Evolutionary conservation across 306 rosid genomes (phyloP).

Genomic region (Fragaria iinumae): DNA sequence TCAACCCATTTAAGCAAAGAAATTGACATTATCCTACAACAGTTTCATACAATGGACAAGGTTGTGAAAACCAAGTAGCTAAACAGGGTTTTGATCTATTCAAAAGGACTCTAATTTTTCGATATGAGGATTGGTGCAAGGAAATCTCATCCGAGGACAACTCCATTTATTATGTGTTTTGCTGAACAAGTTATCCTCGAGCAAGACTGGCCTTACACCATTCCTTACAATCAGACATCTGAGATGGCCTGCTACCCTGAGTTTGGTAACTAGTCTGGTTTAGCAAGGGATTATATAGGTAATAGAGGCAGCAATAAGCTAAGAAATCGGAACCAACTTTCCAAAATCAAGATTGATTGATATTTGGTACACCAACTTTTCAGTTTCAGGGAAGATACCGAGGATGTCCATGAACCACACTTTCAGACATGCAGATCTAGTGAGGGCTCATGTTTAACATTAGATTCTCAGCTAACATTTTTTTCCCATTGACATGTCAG

Average conservation of each 20-base stretch:
- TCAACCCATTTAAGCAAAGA: constrained; percentile 25
- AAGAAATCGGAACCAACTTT: not conserved
- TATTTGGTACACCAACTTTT: not conserved
- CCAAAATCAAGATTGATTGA: not conserved
- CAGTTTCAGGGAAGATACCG: not conserved
- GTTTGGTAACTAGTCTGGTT: not conserved
- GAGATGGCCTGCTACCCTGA: not conserved
- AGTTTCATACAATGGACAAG: no score
- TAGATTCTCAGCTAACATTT: not conserved
- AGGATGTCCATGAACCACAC: not conserved
- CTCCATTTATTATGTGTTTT: not conserved
- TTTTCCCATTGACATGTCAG: no score
- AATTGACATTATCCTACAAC: no score
- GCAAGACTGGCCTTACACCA: not conserved
- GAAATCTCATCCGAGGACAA: not conserved
- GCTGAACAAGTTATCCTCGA: not conserved
- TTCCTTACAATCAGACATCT: not conserved
- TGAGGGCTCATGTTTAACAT: not conserved
- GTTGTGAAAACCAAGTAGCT: not conserved
- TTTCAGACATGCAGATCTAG: not conserved
- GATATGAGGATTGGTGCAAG: not conserved
- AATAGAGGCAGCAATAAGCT: not conserved
- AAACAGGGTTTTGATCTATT: not conserved
- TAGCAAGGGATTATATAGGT: not conserved
- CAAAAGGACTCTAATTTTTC: no score